Conservation (phyloP, 148 eudicot genomes). For the Limonium bicolor region DNA sequence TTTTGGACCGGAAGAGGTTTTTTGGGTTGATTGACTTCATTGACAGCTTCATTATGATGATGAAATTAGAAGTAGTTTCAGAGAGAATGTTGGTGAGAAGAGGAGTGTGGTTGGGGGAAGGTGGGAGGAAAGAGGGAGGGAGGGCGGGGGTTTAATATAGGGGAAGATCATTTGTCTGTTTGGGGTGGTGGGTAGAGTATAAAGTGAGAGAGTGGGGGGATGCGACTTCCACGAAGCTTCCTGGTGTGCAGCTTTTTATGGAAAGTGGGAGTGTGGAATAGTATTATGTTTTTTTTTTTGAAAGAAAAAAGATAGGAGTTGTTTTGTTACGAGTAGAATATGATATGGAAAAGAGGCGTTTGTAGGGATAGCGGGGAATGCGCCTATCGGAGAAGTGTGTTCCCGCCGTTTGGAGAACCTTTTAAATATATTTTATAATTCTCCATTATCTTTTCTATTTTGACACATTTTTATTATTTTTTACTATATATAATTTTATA, state of each 20-base stretch:
- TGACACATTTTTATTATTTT: too few species aligned
- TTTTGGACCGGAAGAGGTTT: conserved; percentile 22
- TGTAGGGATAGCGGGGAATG: not conserved
- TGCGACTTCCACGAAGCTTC: conserved; percentile 44
- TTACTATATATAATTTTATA: too few species aligned
- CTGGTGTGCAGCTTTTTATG: conserved; percentile 7
- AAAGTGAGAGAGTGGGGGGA: conserved; percentile 20
- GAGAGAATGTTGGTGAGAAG: conserved; percentile 10
- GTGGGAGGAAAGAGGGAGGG: conserved; percentile 11
- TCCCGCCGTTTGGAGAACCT: too few species aligned
- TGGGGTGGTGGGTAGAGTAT: too few species aligned
- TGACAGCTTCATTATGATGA: conserved; percentile 32
- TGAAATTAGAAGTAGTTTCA: not conserved
- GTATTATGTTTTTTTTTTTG: too few species aligned
- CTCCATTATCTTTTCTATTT: too few species aligned
- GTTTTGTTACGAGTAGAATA: too few species aligned
- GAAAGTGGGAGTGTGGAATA: too few species aligned
- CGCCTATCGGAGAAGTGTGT: not conserved
- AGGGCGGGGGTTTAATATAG: not conserved
- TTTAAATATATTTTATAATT: too few species aligned
- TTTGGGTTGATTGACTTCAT: conserved; percentile 26
- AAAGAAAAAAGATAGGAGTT: too few species aligned
- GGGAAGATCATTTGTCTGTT: too few species aligned
- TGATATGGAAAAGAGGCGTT: too few species aligned
- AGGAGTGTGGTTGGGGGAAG: conserved; percentile 18